These are phyloP conservation scores for Pholiota adiposa DNA, from an alignment of 1,284 basidiomycete species.

Conservation along the genomic window DNA sequence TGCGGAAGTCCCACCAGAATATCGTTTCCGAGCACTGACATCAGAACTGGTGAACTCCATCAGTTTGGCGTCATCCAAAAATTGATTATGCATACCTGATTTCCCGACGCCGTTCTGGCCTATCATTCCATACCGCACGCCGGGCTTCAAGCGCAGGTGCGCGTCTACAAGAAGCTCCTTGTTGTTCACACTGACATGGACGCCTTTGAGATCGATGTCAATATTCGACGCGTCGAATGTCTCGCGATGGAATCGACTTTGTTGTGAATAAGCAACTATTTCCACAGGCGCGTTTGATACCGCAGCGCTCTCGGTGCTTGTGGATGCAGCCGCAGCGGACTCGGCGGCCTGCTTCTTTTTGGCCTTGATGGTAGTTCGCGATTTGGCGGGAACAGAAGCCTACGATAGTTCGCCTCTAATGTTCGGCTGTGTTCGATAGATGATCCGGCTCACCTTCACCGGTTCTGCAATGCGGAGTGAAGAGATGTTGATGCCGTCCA, in stretches of 20 bases:
- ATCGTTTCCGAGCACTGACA: constrained; percentile 33
- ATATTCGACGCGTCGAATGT: constrained; percentile 33
- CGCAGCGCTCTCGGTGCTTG: neutral
- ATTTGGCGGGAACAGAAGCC: neutral
- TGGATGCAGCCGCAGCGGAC: neutral
- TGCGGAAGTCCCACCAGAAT: constrained; percentile 46
- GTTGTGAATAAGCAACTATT: constrained; percentile 33
- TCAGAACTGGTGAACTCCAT: constrained; percentile 23
- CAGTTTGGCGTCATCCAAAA: neutral
- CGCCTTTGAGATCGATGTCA: constrained; percentile 34
- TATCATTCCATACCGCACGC: constrained; percentile 55
- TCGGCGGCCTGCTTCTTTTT: constrained; percentile 1
- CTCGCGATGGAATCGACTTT: constrained; percentile 35
- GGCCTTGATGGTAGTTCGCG: neutral
- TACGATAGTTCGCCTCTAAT: neutral
- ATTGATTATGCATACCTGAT: constrained; percentile 34
- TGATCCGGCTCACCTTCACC: neutral
- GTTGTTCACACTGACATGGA: constrained; percentile 42
- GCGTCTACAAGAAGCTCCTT: constrained; percentile 56
- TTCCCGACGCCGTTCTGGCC: constrained; percentile 67
- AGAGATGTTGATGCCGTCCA: neutral
- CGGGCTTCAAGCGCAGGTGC: constrained; percentile 54
- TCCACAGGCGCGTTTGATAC: constrained; percentile 12
- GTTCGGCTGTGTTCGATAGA: neutral
- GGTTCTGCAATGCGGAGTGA: neutral